Percentiles rank a stretch among this genome's conserved stretches.
These are phyloP conservation scores for Notholithocarpus densiflorus DNA, from an alignment of 306 rosid genomes.

Conservation along the genomic window DNA sequence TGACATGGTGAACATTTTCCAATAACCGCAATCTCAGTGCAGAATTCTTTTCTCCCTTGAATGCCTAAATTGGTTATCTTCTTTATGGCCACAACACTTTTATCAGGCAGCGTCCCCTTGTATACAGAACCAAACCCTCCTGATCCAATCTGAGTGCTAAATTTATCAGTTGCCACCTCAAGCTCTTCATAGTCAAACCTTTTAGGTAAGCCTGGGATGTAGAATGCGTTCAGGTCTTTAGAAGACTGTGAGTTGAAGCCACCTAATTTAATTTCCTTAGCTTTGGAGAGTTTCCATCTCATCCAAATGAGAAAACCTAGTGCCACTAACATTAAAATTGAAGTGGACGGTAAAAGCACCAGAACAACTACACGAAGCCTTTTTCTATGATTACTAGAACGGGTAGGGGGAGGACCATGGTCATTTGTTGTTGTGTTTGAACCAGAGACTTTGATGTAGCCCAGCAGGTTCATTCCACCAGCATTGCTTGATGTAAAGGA, in stretches of 20 bases:
- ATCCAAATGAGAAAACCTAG: constrained; percentile 55
- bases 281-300: constrained; percentile 36
- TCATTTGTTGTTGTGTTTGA: constrained; percentile 3
- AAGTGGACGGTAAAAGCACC: constrained; percentile 58
- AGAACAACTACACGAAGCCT: constrained; percentile 55
- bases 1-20: constrained; percentile 83
- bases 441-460: constrained; percentile 52
- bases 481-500: constrained; percentile 41
- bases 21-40: constrained; percentile 84
- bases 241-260: constrained; percentile 44
- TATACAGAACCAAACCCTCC: constrained; percentile 88
- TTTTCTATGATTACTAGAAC: constrained; percentile 13
- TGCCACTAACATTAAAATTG: constrained; percentile 41
- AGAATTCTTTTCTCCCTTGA: constrained; percentile 87
- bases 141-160: constrained; percentile 71
- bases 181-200: constrained; percentile 72
- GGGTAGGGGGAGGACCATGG: background rate
- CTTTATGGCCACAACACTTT: constrained; percentile 78
- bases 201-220: constrained; percentile 87
- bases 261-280: constrained; percentile 42
- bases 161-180: constrained; percentile 67
- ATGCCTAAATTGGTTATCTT: constrained; percentile 70
- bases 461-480: constrained; percentile 32
- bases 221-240: constrained; percentile 57
- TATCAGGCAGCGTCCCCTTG: constrained; percentile 71